Conservation (phyloP, 257 asterid genomes). For the Fraxinus excelsior region DNA sequence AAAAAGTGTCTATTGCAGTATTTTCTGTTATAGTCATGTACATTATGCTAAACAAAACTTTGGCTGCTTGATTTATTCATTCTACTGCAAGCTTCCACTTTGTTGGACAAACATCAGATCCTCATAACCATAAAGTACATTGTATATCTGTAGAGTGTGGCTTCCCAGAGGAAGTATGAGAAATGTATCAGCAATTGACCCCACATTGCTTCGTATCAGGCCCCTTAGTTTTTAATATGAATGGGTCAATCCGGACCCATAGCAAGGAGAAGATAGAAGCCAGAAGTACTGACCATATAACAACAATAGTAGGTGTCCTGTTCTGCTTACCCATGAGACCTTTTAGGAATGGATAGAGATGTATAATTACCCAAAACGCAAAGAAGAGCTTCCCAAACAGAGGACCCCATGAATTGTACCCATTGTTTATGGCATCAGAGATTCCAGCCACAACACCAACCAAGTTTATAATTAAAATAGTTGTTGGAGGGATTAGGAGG, state of each 20-base stretch:
- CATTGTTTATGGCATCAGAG: conserved; percentile 87
- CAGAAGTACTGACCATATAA: conserved; percentile 80
- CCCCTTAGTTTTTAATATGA: conserved; percentile 70
- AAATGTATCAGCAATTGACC: conserved; percentile 63
- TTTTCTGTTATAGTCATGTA: conserved; percentile 27
- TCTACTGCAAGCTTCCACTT: conserved; percentile 28
- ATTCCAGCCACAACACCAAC: conserved; percentile 93
- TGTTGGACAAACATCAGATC: conserved; percentile 30
- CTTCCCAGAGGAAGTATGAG: conserved; percentile 21
- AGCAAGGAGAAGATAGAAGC: conserved; percentile 89
- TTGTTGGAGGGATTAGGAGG: conserved; percentile 89
- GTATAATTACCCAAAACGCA: conserved; percentile 91
- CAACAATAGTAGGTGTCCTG: conserved; percentile 86
- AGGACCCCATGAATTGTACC: conserved; percentile 91
- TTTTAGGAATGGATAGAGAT: conserved; percentile 89
- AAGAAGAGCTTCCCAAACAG: conserved; percentile 93
- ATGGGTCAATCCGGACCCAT: conserved; percentile 89
- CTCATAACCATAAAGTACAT: conserved; percentile 28
- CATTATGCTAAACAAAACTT: conserved; percentile 35
- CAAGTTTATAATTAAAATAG: conserved; percentile 73
- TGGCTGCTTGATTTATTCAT: conserved; percentile 35
- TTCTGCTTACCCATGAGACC: conserved; percentile 92
- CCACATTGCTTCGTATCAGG: conserved; percentile 81
- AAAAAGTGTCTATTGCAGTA: conserved; percentile 18
- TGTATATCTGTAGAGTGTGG: conserved; percentile 1